Evolutionary conservation across 306 rosid species (phyloP).

Genomic region (Cucumis sativus): Cucumber_9930_V3 NC_026656.2:11673001-11673500

Average conservation of each 20-base stretch:
- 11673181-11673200: neutral
- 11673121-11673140: neutral
- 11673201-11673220: conserved; percentile 26
- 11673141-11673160: neutral
- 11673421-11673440: neutral
- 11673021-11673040: conserved; percentile 7
- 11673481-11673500: neutral
- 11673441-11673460: conserved; percentile 1
- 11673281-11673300: conserved; percentile 21
- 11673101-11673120: neutral
- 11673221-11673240: conserved; percentile 38
- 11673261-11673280: conserved; percentile 32
- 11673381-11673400: neutral
- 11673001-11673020: conserved; percentile 4
- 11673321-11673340: conserved; percentile 17
- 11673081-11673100: conserved; percentile 12
- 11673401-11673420: neutral
- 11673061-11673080: conserved; percentile 11
- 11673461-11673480: neutral
- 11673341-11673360: neutral
- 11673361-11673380: neutral
- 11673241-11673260: conserved; percentile 17
- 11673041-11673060: conserved; percentile 28
- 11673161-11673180: neutral
- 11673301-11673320: conserved; percentile 17